A percentile compares a stretch with the other conserved stretches of the same genome.
These are phyloP conservation scores for Gossypium raimondii DNA, from an alignment of 345 rosid genomes.

Conservation along the genomic window DNA sequence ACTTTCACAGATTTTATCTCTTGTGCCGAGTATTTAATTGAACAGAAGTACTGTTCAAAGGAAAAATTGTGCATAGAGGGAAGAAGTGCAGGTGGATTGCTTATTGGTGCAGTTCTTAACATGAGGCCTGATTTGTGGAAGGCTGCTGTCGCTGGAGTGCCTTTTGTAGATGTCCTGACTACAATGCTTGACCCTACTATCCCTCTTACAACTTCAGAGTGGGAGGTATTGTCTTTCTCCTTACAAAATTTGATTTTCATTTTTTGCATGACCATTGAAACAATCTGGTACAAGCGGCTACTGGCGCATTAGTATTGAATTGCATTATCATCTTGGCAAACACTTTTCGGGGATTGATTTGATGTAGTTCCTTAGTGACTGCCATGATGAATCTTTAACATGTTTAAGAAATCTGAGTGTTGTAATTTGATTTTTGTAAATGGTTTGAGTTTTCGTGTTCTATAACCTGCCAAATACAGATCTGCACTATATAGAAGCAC, in stretches of 20 bases:
- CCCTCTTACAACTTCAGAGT: conserved; percentile 95
- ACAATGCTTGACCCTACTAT: conserved; percentile 96
- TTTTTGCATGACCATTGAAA: not conserved
- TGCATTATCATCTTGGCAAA: not conserved
- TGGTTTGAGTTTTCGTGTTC: not conserved
- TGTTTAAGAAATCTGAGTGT: not conserved
- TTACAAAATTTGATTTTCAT: not conserved
- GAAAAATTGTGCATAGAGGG: conserved; percentile 84
- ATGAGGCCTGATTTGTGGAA: conserved; percentile 97
- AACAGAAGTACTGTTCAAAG: conserved; percentile 60
- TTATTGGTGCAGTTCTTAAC: conserved; percentile 88
- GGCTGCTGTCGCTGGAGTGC: conserved; percentile 88
- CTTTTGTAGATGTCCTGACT: conserved; percentile 89
- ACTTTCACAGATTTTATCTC: conserved; percentile 86
- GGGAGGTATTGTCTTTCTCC: conserved; percentile 61
- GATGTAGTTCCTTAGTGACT: not conserved
- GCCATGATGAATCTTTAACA: not conserved
- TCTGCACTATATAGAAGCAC: not conserved
- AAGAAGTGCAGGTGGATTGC: conserved; percentile 95
- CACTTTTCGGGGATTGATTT: not conserved
- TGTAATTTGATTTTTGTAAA: conserved; percentile 1
- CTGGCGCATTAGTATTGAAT: not conserved
- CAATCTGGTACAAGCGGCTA: not conserved
- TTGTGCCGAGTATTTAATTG: conserved; percentile 73
- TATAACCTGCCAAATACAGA: not conserved